These are phyloP conservation scores for Jacaranda copaia DNA, from an alignment of 257 asterid genomes.

Conservation along the genomic window DNA sequence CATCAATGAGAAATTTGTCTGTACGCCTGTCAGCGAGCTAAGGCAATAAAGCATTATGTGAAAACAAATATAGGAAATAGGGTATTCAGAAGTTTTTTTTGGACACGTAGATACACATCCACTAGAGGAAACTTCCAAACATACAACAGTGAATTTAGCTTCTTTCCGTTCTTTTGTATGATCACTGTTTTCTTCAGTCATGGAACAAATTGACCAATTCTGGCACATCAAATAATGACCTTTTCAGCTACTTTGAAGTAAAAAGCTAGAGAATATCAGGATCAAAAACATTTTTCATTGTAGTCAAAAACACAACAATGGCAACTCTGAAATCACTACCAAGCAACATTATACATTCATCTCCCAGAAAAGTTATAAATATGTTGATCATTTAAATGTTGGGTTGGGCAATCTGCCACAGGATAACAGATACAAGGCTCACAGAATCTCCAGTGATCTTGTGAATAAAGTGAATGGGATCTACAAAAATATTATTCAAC, in stretches of 20 bases:
- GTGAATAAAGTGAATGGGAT: slow-evolving; percentile 5
- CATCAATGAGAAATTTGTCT: neutral
- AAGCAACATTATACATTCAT: neutral
- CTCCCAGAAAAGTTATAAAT: neutral
- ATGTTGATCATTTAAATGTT: neutral
- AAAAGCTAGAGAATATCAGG: neutral
- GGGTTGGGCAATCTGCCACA: slow-evolving; percentile 6
- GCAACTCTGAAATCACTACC: neutral
- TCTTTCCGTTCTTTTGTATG: neutral
- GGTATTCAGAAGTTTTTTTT: neutral
- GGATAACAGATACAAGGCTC: slow-evolving; percentile 1
- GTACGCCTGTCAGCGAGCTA: neutral
- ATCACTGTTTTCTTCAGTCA: neutral
- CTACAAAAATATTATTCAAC: slow-evolving; percentile 9
- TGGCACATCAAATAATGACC: slow-evolving; percentile 28
- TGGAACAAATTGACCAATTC: slow-evolving; percentile 4
- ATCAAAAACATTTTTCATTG: neutral
- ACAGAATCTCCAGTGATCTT: neutral
- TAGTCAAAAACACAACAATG: slow-evolving; percentile 4
- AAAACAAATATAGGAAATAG: neutral
- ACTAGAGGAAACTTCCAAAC: neutral
- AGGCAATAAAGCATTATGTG: neutral
- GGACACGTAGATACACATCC: neutral
- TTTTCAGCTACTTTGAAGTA: neutral
- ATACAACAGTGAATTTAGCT: neutral